Percentiles rank a stretch among this genome's conserved stretches.
Evolutionary conservation across 2,329 filamentous ascomycete species (phyloP).

Genomic region (Beauveria scarabaeidicola): DNA sequence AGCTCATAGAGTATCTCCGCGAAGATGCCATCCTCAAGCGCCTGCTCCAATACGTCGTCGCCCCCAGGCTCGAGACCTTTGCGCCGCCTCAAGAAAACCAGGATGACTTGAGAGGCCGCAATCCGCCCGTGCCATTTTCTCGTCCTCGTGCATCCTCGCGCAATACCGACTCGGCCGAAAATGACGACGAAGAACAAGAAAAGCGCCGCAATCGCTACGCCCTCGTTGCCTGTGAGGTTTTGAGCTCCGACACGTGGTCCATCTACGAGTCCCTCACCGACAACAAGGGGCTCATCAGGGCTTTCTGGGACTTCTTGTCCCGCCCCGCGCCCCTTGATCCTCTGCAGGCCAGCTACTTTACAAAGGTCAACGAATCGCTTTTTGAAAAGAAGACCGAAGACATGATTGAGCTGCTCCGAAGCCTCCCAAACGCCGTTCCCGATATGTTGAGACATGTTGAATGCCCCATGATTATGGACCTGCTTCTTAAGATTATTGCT

Average conservation of each 20-base stretch:
- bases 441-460: slow-evolving; percentile 90
- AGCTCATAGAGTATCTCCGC: slow-evolving; percentile 91
- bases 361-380: slow-evolving; percentile 95
- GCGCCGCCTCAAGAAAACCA: slow-evolving; percentile 44
- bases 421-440: slow-evolving; percentile 69
- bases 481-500: slow-evolving; percentile 93
- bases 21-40: slow-evolving; percentile 77
- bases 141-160: slow-evolving; percentile 46
- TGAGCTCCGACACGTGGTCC: slow-evolving; percentile 94
- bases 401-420: slow-evolving; percentile 86
- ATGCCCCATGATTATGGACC: slow-evolving; percentile 96
- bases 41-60: slow-evolving; percentile 85
- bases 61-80: slow-evolving; percentile 57
- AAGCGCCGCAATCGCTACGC: slow-evolving; percentile 91
- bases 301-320: slow-evolving; percentile 88
- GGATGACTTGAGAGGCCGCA: slow-evolving; percentile 39
- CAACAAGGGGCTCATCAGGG: slow-evolving; percentile 65
- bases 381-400: slow-evolving; percentile 97
- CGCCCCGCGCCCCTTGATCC: slow-evolving; percentile 80
- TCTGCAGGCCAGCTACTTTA: slow-evolving; percentile 94
- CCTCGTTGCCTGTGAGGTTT: slow-evolving; percentile 83
- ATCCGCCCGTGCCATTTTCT: slow-evolving; percentile 37
- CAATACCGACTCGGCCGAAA: slow-evolving; percentile 36
- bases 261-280: slow-evolving; percentile 90
- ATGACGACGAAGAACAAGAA: slow-evolving; percentile 67